Evolutionary conservation across 2,329 filamentous ascomycete genomes (phyloP), one percentile per base, ranked within the genome.

Genomic region (Lizonia empirigonia): DNA sequence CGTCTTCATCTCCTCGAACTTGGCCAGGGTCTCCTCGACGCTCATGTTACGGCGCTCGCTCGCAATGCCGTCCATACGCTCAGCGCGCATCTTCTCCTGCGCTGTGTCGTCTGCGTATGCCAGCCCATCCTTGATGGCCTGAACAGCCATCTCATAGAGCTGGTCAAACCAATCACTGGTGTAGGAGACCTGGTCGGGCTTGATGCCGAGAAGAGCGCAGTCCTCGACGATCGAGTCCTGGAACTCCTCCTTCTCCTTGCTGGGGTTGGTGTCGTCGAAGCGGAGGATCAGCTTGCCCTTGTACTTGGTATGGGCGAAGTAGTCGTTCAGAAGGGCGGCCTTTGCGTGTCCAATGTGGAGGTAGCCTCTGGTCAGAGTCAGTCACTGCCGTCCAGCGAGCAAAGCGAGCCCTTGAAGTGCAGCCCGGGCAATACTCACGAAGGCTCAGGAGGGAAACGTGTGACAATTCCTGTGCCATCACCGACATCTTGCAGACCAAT

Each of bases 281-380:
- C 94, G 89, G 40, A 97, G 84, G 53, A 95, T 86, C 64, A 99
- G 81, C 66, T 88, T 95, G 67, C 94, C 94, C 54, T 93, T 87
- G 80, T 96, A 96, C 64, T 91, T 89, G 72, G 91, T 88, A 74
- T 97, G 91, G 35, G 91, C 93, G 65, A 97, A 97, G 81, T 96
- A 97, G 74, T 97, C 92, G 78, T 94, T 96, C 50, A 97, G 85
- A 47, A 96, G 82, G 5, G 91, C 91, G 23, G 91, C 91, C 78
- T 97, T 97, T 63, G 91, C 91, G 78, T 97, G 93, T 45, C 93
- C 93, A 59, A 97, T 96, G 77, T 97, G 93, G 35, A 97, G 85
- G 72, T 96, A 96, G 55, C 91, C 91, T 59, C 69, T 73, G 60
- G 7, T 33, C 7, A 8, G 20, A 16, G 39, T 70, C 52, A 63